Base-by-base conservation (phyloP, 2,329 filamentous ascomycete genomes). In the Geosmithia flava region DNA sequence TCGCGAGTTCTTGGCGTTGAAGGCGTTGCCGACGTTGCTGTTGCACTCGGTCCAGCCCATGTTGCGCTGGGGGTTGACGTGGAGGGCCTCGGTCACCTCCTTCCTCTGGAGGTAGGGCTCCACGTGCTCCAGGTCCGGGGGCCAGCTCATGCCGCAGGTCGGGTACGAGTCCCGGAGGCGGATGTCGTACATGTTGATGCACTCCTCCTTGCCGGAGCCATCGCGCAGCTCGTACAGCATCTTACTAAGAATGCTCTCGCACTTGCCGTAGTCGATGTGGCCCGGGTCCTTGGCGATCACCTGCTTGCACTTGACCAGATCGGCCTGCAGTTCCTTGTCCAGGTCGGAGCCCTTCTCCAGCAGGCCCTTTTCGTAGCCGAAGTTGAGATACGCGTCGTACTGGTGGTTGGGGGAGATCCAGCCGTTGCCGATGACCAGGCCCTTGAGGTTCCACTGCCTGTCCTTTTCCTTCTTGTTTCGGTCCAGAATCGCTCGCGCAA, bases 101-200 rank as follows among this genome's bases (percentile, higher is more conserved):
- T 72, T 59, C 49, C 83, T 82, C 50, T 87, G 85, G 47, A 98
- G 77, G 63, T 97, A 98, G 0, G 89, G 87, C 6, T 80, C 87
- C 20, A 98, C 78, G 46, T 76, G 62, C 44, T 67, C 65, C 58
- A 98, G 72, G 66, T 98, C 93, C 53, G 89, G 85, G 30, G 93
- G 93, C 94, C 94, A 98, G 68, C 89, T 91, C 90, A 95, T 95
- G 55, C 93, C 93, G 63, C 93, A 98, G 53, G 83, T 84, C 4
- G 87, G 85, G 63, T 79, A 88, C 7, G 69, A 70, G 64, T 98
- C 93, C 53, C 74, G 81, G 44, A 96, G 75, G 44, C 91, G 87
- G 47, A 97, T 77, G 63, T 99, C 93, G 65, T 99, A 99, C 87
- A 97, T 96, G 68, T 98, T 99, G 62, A 82, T 64, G 64, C 94